These are phyloP conservation scores for Megacollybia marginata DNA, from an alignment of 768 basidiomycete species.

Conservation along the genomic window DNA sequence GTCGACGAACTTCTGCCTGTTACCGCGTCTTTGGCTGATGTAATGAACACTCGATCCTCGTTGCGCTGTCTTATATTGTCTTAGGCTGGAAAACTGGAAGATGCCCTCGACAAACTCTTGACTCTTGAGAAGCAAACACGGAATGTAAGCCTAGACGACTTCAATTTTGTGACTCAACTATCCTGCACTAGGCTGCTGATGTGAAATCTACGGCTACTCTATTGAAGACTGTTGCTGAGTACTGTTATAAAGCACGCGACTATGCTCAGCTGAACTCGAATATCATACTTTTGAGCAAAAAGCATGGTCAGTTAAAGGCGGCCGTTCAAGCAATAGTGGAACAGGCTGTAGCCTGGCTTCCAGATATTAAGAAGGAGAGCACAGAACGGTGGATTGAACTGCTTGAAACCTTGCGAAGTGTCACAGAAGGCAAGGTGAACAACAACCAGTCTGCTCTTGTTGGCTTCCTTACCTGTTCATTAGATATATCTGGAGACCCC, in stretches of 20 bases:
- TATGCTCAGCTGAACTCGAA: conserved; percentile 64
- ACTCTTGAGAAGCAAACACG: conserved; percentile 91
- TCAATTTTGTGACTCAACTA: not conserved
- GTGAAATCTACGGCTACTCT: conserved; percentile 85
- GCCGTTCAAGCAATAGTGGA: conserved; percentile 92
- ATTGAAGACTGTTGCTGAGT: conserved; percentile 62
- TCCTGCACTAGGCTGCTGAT: conserved; percentile 74
- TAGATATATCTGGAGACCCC: conserved; percentile 97
- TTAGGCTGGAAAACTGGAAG: conserved; percentile 76
- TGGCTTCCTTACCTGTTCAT: not conserved
- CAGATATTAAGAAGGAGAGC: conserved; percentile 66
- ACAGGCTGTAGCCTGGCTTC: conserved; percentile 73
- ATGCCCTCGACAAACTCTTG: conserved; percentile 85
- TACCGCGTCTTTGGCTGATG: conserved; percentile 63
- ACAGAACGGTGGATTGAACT: conserved; percentile 77
- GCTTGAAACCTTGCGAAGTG: conserved; percentile 80
- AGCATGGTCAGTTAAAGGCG: conserved; percentile 93
- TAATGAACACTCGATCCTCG: conserved; percentile 22
- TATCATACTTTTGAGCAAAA: conserved; percentile 74
- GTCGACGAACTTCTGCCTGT: conserved; percentile 72
- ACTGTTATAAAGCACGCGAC: conserved; percentile 67
- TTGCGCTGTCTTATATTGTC: conserved; percentile 6
- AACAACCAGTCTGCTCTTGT: not conserved
- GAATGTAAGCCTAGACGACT: conserved; percentile 54
- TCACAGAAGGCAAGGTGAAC: conserved; percentile 94